These are phyloP conservation scores for Penicillium mononematosum DNA, from an alignment of 495 filamentous ascomycete genomes.

Conservation along the genomic window DNA sequence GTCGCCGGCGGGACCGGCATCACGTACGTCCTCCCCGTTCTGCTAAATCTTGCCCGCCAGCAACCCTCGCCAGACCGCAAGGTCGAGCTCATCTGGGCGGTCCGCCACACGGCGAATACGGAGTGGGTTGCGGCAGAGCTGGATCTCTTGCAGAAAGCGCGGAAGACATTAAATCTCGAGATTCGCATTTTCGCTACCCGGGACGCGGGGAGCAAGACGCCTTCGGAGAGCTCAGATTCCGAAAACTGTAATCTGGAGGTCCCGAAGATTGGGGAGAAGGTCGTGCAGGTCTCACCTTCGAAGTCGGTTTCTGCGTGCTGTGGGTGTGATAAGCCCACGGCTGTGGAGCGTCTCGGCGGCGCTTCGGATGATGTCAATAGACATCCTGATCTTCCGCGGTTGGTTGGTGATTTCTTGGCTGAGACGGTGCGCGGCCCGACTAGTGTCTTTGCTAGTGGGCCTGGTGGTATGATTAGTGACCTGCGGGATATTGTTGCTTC, in stretches of 20 bases:
- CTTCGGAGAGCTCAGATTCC: constrained; percentile 7
- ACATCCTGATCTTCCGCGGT: constrained; percentile 29
- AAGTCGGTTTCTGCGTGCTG: constrained; percentile 10
- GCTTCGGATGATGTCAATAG: constrained; percentile 15
- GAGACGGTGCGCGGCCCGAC: constrained; percentile 43
- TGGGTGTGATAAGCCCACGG: constrained; percentile 11
- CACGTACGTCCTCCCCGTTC: constrained; percentile 58
- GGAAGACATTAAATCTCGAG: constrained; percentile 36
- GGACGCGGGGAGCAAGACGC: constrained; percentile 17
- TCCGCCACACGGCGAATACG: constrained; percentile 52
- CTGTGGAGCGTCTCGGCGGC: constrained; percentile 15
- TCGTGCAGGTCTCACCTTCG: constrained; percentile 7
- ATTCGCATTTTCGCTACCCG: constrained; percentile 59
- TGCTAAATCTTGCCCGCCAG: constrained; percentile 44
- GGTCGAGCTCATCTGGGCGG: constrained; percentile 62
- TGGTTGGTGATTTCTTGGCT: constrained; percentile 32
- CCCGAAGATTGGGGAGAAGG: constrained; percentile 12
- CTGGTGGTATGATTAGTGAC: constrained; percentile 57
- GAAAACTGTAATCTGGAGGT: constrained; percentile 10
- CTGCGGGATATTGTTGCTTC: constrained; percentile 53
- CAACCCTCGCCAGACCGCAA: constrained; percentile 28
- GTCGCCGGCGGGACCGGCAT: constrained; percentile 66
- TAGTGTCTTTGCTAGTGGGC: constrained; percentile 60
- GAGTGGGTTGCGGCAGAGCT: constrained; percentile 59
- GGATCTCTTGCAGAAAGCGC: constrained; percentile 40